Evolutionary conservation across 495 filamentous ascomycete species (phyloP).

Genomic region (Aspergillus panamensis): DNA sequence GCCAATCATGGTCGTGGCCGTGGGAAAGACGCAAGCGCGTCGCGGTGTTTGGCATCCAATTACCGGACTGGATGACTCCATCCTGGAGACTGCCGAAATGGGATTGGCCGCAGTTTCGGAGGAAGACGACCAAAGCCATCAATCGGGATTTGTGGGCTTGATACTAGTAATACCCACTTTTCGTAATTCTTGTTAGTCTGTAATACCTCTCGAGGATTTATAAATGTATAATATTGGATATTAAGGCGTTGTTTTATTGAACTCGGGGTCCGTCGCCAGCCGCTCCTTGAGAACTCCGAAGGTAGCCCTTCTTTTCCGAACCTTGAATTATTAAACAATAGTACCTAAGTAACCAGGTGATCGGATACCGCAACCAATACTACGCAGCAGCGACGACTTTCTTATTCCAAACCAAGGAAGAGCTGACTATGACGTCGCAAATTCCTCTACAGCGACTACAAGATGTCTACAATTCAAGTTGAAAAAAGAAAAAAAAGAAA

Average conservation of each 20-base stretch:
- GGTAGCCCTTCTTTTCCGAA: background rate
- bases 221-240: background rate
- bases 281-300: background rate
- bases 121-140: constrained; percentile 13
- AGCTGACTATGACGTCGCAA: no score
- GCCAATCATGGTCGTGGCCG: constrained; percentile 23
- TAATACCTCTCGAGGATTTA: background rate
- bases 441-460: background rate
- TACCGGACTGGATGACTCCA: constrained; percentile 14
- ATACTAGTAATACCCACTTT: background rate
- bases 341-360: no score
- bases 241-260: background rate
- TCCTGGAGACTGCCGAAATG: constrained; percentile 19
- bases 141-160: constrained; percentile 30
- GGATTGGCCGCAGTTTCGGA: constrained; percentile 14
- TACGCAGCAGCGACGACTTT: no score
- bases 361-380: no score
- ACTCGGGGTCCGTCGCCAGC: background rate
- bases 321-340: no score
- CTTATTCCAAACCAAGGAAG: no score
- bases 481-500: background rate
- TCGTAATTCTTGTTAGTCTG: background rate
- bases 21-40: constrained; percentile 22
- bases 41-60: constrained; percentile 15
- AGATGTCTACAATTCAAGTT: background rate